Evolutionary conservation across 164 flowering plant genomes (phyloP).

Genomic region (Litsea cubeba): DNA sequence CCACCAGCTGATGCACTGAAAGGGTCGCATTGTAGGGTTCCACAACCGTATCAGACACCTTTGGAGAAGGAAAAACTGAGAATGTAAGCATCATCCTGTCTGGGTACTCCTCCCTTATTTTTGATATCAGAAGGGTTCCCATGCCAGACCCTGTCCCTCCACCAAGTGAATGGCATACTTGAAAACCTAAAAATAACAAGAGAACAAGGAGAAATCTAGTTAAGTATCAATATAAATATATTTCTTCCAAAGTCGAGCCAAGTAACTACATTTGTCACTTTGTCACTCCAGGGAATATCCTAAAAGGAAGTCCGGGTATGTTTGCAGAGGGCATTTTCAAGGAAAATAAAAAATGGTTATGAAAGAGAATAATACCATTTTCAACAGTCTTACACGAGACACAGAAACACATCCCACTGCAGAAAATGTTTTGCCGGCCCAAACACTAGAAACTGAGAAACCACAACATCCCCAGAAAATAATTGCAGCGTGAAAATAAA

Average conservation of each 20-base stretch:
- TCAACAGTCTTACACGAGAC: not conserved
- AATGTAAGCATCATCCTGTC: conserved; percentile 59
- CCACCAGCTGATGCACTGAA: conserved; percentile 52
- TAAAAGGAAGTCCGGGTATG: not conserved
- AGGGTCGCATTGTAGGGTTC: conserved; percentile 55
- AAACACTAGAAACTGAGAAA: too few relatives aligned
- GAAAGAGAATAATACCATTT: not conserved
- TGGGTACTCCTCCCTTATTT: conserved; percentile 58
- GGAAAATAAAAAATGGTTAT: not conserved
- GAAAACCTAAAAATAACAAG: conserved; percentile 33
- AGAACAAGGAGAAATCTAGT: not conserved
- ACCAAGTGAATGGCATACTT: conserved; percentile 55
- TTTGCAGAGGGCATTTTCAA: not conserved
- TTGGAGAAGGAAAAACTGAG: conserved; percentile 53
- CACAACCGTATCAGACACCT: conserved; percentile 53
- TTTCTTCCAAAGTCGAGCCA: too few relatives aligned
- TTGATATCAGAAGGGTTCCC: conserved; percentile 58
- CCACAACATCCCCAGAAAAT: too few relatives aligned
- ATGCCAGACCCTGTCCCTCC: conserved; percentile 63
- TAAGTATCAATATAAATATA: too few relatives aligned
- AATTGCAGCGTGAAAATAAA: too few relatives aligned
- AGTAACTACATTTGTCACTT: too few relatives aligned
- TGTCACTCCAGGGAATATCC: too few relatives aligned
- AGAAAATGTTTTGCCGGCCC: too few relatives aligned
- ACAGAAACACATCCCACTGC: too few relatives aligned